Conservation (phyloP, 495 filamentous ascomycete species). For the Penicillium pulvis region DNA sequence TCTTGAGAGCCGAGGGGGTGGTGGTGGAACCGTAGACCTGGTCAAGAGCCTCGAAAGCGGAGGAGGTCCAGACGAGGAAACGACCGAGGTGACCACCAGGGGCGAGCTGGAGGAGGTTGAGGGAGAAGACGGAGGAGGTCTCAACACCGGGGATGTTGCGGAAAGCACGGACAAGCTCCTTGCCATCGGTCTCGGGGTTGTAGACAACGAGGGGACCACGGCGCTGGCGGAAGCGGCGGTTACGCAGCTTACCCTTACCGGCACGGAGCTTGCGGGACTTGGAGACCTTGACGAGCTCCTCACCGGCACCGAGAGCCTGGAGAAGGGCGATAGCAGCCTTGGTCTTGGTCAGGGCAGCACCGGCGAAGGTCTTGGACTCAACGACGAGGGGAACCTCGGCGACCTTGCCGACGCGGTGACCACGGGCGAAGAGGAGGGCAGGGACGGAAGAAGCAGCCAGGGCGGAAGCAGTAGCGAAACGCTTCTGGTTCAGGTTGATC, state of each 20-base stretch:
- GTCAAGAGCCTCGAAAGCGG: constrained; percentile 94
- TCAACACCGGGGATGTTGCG: constrained; percentile 99
- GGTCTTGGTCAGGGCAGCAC: constrained; percentile 80
- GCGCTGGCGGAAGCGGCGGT: constrained; percentile 93
- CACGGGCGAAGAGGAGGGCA: constrained; percentile 92
- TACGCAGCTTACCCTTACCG: constrained; percentile 96
- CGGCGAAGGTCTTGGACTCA: constrained; percentile 82
- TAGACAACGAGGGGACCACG: constrained; percentile 97
- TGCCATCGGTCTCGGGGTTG: constrained; percentile 89
- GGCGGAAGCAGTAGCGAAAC: constrained; percentile 96
- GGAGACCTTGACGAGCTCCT: constrained; percentile 92
- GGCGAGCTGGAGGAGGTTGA: constrained; percentile 98
- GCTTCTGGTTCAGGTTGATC: constrained; percentile 97
- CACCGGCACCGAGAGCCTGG: constrained; percentile 83
- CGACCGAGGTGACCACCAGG: constrained; percentile 98
- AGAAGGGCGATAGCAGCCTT: constrained; percentile 83
- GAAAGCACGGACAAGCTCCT: constrained; percentile 87
- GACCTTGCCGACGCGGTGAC: constrained; percentile 89
- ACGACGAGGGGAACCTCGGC: constrained; percentile 97
- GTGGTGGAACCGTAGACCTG: constrained; percentile 92
- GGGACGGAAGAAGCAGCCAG: constrained; percentile 93
- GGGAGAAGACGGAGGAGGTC: constrained; percentile 88
- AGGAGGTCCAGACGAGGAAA: constrained; percentile 98
- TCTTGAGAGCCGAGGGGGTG: constrained; percentile 84
- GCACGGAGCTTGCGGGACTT: constrained; percentile 91